Evolutionary conservation across 345 rosid genomes (phyloP).

Genomic region (Rhodamnia argentea): DNA sequence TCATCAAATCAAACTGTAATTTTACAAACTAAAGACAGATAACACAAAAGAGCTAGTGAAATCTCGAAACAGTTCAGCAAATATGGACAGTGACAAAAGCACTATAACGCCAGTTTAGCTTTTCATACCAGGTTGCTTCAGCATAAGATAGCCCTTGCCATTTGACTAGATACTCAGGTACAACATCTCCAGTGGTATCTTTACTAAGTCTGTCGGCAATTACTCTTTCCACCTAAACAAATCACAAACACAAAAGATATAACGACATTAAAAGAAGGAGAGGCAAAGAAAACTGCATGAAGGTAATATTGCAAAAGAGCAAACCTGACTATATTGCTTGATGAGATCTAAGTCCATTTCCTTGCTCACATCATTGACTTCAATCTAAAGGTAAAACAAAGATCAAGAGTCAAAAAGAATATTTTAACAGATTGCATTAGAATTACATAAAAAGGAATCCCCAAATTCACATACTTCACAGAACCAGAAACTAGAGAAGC

Average conservation of each 20-base stretch:
- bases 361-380: slow-evolving; percentile 94
- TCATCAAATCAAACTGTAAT: background rate
- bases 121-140: slow-evolving; percentile 89
- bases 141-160: slow-evolving; percentile 99
- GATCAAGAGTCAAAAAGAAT: background rate
- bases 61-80: background rate
- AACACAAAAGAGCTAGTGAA: background rate
- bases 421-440: background rate
- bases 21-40: background rate
- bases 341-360: slow-evolving; percentile 99
- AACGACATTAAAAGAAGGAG: background rate
- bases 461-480: background rate
- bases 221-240: slow-evolving; percentile 84
- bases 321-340: slow-evolving; percentile 94
- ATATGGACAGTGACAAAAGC: background rate
- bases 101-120: background rate
- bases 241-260: background rate
- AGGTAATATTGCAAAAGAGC: background rate
- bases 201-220: slow-evolving; percentile 77
- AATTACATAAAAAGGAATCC: background rate
- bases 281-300: background rate
- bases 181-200: slow-evolving; percentile 57
- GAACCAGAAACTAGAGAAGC: background rate
- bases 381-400: slow-evolving; percentile 47
- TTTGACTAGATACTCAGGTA: slow-evolving; percentile 93